Percentiles rank a stretch among this genome's conserved stretches.
phyloP scores from a whole-genome alignment of 805 yeast genomes.

The Saccharomycopsis selenospora region DNA sequence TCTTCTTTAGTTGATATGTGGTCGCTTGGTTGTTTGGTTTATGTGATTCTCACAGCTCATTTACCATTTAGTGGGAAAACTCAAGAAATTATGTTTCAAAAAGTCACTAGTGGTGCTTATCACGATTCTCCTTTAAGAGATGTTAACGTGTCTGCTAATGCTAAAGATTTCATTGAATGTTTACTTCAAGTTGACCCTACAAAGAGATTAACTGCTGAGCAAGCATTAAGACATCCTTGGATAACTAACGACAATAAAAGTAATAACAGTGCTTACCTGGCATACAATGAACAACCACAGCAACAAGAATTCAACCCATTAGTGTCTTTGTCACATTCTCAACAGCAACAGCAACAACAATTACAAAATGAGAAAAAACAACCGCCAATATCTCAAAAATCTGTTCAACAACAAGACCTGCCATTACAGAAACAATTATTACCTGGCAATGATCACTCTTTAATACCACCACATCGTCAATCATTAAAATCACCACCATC shows the following conservation, averaged over 20 bases:
- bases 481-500: neutral
- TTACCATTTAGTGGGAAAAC: slow-evolving; percentile 92
- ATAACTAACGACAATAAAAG: slow-evolving; percentile 29
- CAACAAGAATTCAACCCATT: neutral
- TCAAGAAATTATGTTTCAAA: slow-evolving; percentile 74
- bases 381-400: too few relatives aligned
- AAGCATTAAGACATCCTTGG: slow-evolving; percentile 82
- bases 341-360: slow-evolving; percentile 17
- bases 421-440: slow-evolving; percentile 1
- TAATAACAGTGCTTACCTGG: neutral
- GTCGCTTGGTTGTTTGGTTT: slow-evolving; percentile 93
- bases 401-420: too few relatives aligned
- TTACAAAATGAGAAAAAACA: slow-evolving; percentile 23
- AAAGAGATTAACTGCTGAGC: slow-evolving; percentile 62
- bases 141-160: slow-evolving; percentile 58
- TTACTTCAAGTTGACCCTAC: slow-evolving; percentile 74
- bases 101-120: slow-evolving; percentile 70
- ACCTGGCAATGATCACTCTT: neutral
- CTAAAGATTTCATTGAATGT: slow-evolving; percentile 61
- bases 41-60: slow-evolving; percentile 87
- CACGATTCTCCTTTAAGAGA: slow-evolving; percentile 69
- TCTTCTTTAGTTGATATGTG: slow-evolving; percentile 93
- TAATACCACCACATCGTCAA: neutral
- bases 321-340: slow-evolving; percentile 16
- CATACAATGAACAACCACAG: neutral